phyloP scores from a whole-genome alignment of 352 stramenopile genomes.

The Phytophthora rubi region DNA sequence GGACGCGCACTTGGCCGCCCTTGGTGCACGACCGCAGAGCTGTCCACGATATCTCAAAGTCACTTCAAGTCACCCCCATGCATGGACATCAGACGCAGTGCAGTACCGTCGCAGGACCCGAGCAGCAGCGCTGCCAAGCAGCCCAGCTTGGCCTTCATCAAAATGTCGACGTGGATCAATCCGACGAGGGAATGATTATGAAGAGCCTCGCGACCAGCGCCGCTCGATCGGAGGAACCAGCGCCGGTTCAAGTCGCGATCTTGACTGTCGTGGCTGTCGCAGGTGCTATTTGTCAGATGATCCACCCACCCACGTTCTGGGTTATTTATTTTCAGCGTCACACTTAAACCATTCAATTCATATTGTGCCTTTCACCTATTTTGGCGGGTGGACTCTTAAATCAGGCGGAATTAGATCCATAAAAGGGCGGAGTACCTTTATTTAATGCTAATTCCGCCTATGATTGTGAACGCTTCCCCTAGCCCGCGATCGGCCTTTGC shows the following conservation, averaged over 20 bases:
- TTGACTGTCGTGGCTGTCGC: constrained; percentile 13
- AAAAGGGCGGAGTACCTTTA: too few relatives aligned
- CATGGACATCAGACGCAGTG: too few relatives aligned
- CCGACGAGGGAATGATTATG: not conserved
- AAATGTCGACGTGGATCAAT: not conserved
- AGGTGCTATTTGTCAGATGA: not conserved
- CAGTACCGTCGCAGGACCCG: constrained; percentile 13
- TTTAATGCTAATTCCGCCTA: too few relatives aligned
- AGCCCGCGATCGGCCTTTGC: too few relatives aligned
- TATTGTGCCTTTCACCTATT: too few relatives aligned
- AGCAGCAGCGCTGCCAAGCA: constrained; percentile 13
- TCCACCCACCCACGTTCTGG: too few relatives aligned
- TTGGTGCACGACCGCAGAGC: constrained; percentile 50
- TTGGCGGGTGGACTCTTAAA: too few relatives aligned
- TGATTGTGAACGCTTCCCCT: too few relatives aligned
- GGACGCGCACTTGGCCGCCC: constrained; percentile 50
- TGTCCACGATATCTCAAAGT: not conserved
- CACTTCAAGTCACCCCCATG: not conserved
- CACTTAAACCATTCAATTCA: too few relatives aligned
- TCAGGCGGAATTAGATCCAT: too few relatives aligned
- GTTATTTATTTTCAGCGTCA: too few relatives aligned
- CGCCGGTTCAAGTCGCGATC: constrained; percentile 14
- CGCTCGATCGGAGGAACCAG: constrained; percentile 4
- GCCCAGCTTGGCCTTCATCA: constrained; percentile 1
- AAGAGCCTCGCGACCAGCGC: constrained; percentile 2